phyloP scores from a whole-genome alignment of 768 basidiomycete species.

The Trametes cinnabarina region DNA sequence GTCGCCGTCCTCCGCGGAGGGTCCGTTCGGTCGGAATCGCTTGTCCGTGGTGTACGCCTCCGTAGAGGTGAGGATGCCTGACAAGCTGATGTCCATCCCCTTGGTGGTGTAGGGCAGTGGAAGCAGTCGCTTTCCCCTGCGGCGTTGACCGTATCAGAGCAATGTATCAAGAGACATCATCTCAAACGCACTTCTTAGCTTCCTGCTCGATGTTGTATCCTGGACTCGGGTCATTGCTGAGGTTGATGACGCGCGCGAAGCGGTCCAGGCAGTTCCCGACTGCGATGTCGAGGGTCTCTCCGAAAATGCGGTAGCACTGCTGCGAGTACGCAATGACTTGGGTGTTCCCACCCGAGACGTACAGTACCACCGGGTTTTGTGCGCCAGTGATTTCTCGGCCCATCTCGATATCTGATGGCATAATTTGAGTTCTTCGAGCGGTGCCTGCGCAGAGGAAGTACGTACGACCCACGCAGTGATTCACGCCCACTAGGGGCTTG shows the following conservation, averaged over 20 bases:
- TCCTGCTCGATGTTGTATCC: slow-evolving; percentile 97
- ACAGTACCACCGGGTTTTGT: slow-evolving; percentile 92
- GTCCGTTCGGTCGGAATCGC: slow-evolving; percentile 59
- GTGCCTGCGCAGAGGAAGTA: background rate
- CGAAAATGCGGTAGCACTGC: slow-evolving; percentile 97
- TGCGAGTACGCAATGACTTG: slow-evolving; percentile 99
- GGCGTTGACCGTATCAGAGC: background rate
- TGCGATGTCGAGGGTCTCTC: slow-evolving; percentile 98
- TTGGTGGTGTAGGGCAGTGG: slow-evolving; percentile 93
- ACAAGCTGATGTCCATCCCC: slow-evolving; percentile 96
- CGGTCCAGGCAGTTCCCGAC: slow-evolving; percentile 98
- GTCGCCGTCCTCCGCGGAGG: slow-evolving; percentile 41
- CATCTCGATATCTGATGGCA: slow-evolving; percentile 89
- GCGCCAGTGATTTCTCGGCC: slow-evolving; percentile 93
- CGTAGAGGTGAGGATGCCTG: slow-evolving; percentile 86
- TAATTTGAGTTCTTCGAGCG: background rate
- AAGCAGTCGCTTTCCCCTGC: slow-evolving; percentile 80
- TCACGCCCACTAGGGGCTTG: slow-evolving; percentile 96
- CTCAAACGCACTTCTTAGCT: slow-evolving; percentile 71
- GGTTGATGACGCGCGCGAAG: slow-evolving; percentile 90
- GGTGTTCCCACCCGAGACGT: slow-evolving; percentile 98
- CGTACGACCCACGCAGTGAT: slow-evolving; percentile 98
- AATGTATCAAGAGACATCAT: background rate
- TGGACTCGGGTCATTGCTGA: slow-evolving; percentile 94
- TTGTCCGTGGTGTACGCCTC: slow-evolving; percentile 89